Base-by-base conservation (phyloP, 2,329 filamentous ascomycete species). In the Fonsecaea nubica region DNA sequence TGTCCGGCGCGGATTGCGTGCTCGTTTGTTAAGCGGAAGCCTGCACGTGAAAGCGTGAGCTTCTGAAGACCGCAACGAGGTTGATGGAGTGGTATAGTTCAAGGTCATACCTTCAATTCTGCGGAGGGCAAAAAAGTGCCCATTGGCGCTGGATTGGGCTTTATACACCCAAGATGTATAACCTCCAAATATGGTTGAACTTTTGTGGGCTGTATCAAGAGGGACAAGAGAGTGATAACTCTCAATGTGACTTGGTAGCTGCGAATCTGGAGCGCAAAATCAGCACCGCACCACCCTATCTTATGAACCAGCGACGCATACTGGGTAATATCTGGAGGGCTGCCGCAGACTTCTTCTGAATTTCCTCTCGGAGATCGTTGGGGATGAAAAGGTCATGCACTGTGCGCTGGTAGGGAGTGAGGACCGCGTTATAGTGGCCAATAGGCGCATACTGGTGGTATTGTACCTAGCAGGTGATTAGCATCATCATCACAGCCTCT, bases 81-180 rank as follows among this genome's bases (percentile, higher is more conserved):
- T 21, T 2, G 18, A 10, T 25, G 45, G 10, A 50, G 45, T 25
- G 21, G 45, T 21, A 13, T 12, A 25, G 42, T 12, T 5, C 38
- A n/a, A 9, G 52, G 4, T 48, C 25, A 15, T 77, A 87, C 88
- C 91, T 84, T 97, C 93, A 25, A 99, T 85, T 68, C 95, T 86
- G 69, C 95, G 87, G 55, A 99, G 82, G 64, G 90, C 92, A 78
- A 96, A 98, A n/a, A 89, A 88, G 71, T 91, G 89, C 10, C 93
- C 95, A 73, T 94, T 94, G 76, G 95, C 95, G 77, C 87, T 90
- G 6, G 92, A 96, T 30, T 90, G 89, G 8, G 93, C 94, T 80
- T 98, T 98, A 82, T 97, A 99, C 0, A 97, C 87, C 92, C 93
- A 98, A 73, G 90, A 97, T 5, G 90, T 88, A 74, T 92, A 96